Evolutionary conservation across 2,329 filamentous ascomycete species (phyloP).

Genomic region (Lasiodiplodia theobromae): DNA sequence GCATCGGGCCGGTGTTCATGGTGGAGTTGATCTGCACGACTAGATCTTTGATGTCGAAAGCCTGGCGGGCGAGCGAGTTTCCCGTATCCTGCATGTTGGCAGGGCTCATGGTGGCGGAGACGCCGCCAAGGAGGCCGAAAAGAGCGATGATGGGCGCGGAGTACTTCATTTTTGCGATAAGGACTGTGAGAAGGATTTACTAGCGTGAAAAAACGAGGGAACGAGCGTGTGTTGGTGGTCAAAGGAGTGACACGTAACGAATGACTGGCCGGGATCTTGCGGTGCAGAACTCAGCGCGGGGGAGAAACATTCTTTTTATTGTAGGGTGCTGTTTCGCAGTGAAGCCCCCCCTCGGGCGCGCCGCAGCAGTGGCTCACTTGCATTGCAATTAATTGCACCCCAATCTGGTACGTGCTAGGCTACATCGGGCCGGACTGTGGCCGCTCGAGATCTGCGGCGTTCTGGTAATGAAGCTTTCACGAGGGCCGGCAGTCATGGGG

Average conservation of each 20-base stretch:
- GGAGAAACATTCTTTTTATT: conserved; percentile 12
- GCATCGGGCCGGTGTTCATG: conserved; percentile 26
- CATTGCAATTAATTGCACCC: conserved; percentile 13
- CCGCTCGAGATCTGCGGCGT: conserved; percentile 18
- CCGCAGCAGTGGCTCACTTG: not conserved
- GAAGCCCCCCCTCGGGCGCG: not conserved
- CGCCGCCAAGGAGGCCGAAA: conserved; percentile 21
- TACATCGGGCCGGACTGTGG: not conserved
- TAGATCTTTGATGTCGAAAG: conserved; percentile 30
- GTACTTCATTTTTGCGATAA: conserved; percentile 22
- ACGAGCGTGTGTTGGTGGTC: conserved; percentile 8
- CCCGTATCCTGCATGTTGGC: conserved; percentile 24
- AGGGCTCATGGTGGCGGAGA: conserved; percentile 28
- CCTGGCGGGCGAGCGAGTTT: conserved; percentile 27
- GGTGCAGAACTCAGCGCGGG: conserved; percentile 5
- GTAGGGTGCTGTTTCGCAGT: not conserved
- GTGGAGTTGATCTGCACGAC: conserved; percentile 29
- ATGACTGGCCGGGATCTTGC: conserved; percentile 10
- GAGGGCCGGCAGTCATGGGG: not conserved
- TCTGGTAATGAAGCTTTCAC: conserved; percentile 9
- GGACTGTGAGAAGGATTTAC: conserved; percentile 4
- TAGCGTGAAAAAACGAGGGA: conserved; percentile 4
- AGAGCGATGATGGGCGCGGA: conserved; percentile 9
- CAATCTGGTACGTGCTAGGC: not conserved
- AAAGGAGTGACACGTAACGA: conserved; percentile 27